Conservation (phyloP, 352 stramenopile genomes). For the Pythium myriotylum region DNA sequence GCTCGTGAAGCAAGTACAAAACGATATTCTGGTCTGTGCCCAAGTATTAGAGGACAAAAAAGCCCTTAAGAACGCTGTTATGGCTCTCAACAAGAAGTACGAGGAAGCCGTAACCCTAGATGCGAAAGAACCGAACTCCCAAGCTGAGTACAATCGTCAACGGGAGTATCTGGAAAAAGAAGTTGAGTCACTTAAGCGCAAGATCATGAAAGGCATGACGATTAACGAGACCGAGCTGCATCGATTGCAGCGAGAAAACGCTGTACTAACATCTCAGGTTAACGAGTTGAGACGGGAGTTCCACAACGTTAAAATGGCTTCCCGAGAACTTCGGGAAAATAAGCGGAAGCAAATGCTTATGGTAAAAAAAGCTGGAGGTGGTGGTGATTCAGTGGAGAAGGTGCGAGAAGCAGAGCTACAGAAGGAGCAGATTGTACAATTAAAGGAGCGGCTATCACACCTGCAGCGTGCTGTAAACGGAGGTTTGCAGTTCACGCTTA, state of each 20-base stretch:
- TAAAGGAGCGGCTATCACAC: slow-evolving; percentile 61
- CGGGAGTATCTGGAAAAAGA: slow-evolving; percentile 92
- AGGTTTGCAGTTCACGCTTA: slow-evolving; percentile 55
- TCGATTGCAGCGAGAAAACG: slow-evolving; percentile 81
- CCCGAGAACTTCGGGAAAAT: slow-evolving; percentile 54
- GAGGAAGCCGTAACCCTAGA: slow-evolving; percentile 70
- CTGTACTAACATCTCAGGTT: slow-evolving; percentile 77
- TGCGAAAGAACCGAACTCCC: slow-evolving; percentile 88
- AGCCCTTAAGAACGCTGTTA: slow-evolving; percentile 72
- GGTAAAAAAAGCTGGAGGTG: slow-evolving; percentile 28
- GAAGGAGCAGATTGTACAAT: slow-evolving; percentile 69
- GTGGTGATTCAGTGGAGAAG: slow-evolving; percentile 49
- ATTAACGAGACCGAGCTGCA: slow-evolving; percentile 84
- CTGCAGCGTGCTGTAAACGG: slow-evolving; percentile 70
- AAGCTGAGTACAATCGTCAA: slow-evolving; percentile 91
- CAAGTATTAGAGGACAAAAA: slow-evolving; percentile 82
- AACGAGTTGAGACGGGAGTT: slow-evolving; percentile 86
- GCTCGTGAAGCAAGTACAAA: slow-evolving; percentile 79
- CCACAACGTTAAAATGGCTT: slow-evolving; percentile 75
- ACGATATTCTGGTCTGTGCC: slow-evolving; percentile 68
- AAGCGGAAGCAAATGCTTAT: slow-evolving; percentile 31
- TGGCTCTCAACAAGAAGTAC: slow-evolving; percentile 88
- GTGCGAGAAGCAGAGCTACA: slow-evolving; percentile 68
- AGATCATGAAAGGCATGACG: slow-evolving; percentile 87
- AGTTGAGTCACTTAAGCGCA: slow-evolving; percentile 89